Percentiles rank a stretch among this genome's conserved stretches.
Conservation (phyloP, 352 stramenopile species). For the Phytophthora aleatoria region DNA sequence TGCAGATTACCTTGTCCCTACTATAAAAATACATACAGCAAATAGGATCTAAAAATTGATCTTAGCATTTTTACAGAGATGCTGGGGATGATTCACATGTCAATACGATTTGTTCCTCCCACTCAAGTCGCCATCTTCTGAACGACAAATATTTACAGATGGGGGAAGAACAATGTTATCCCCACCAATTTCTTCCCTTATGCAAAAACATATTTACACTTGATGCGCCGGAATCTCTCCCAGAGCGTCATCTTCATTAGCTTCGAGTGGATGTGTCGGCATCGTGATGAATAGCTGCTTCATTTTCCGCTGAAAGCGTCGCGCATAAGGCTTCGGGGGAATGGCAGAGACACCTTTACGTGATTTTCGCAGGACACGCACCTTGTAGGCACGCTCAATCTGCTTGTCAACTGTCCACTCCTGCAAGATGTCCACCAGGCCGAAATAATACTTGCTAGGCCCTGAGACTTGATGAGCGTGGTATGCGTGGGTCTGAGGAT, state of each 20-base stretch:
- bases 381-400: slow-evolving; percentile 83
- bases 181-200: not conserved
- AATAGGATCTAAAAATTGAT: slow-evolving; percentile 18
- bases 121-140: not conserved
- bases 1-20: not conserved
- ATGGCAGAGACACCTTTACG: slow-evolving; percentile 78
- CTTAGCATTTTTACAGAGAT: slow-evolving; percentile 14
- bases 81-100: slow-evolving; percentile 9
- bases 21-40: slow-evolving; percentile 23
- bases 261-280: slow-evolving; percentile 32
- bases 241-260: slow-evolving; percentile 42
- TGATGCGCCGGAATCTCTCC: slow-evolving; percentile 26
- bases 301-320: slow-evolving; percentile 87
- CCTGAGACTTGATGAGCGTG: slow-evolving; percentile 81
- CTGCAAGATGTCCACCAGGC: slow-evolving; percentile 90
- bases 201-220: slow-evolving; percentile 31
- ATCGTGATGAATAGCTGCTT: slow-evolving; percentile 78
- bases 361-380: slow-evolving; percentile 77
- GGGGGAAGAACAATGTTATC: not conserved
- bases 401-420: slow-evolving; percentile 86
- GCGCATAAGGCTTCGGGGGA: slow-evolving; percentile 67
- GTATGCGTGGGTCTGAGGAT: slow-evolving; percentile 58
- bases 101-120: slow-evolving; percentile 23
- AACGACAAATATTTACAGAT: slow-evolving; percentile 15
- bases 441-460: slow-evolving; percentile 90